Evolutionary conservation across 371 early-diverging fungal genomes (phyloP).

Genomic region (Mortierella sp.): DNA sequence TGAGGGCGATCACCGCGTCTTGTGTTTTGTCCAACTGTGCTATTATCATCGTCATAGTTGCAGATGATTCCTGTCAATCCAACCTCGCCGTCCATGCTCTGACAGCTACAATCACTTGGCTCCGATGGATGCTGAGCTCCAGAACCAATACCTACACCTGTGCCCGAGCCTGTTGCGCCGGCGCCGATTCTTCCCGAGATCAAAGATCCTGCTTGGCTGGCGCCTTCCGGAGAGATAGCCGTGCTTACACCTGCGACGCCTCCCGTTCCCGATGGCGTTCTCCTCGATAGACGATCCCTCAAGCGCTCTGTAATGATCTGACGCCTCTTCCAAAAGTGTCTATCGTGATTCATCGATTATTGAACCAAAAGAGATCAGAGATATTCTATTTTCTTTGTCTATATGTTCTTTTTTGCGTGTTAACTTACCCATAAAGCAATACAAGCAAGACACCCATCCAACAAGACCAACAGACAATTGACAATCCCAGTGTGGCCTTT

Average conservation of each 20-base stretch:
- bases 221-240: conserved; percentile 25
- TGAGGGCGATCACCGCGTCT: background rate
- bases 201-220: conserved; percentile 5
- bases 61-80: conserved; percentile 47
- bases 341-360: too few relatives aligned
- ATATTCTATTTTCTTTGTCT: background rate
- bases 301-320: conserved; percentile 42
- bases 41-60: conserved; percentile 42
- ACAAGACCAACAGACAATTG: conserved; percentile 45
- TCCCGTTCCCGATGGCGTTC: conserved; percentile 3
- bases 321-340: conserved; percentile 55
- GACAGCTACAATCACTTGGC: conserved; percentile 20
- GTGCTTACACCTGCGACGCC: conserved; percentile 29
- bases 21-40: background rate
- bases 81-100: conserved; percentile 45
- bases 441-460: conserved; percentile 54
- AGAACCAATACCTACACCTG: background rate
- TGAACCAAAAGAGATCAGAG: background rate
- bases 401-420: conserved; percentile 1
- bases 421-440: conserved; percentile 48
- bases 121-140: conserved; percentile 7
- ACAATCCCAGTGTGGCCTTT: conserved; percentile 43
- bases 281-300: conserved; percentile 26
- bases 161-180: too few relatives aligned
- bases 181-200: conserved; percentile 15